Evolutionary conservation across 257 asterid genomes (phyloP), one percentile per base, ranked within the genome.

Genomic region (Gentiana straminea): DNA sequence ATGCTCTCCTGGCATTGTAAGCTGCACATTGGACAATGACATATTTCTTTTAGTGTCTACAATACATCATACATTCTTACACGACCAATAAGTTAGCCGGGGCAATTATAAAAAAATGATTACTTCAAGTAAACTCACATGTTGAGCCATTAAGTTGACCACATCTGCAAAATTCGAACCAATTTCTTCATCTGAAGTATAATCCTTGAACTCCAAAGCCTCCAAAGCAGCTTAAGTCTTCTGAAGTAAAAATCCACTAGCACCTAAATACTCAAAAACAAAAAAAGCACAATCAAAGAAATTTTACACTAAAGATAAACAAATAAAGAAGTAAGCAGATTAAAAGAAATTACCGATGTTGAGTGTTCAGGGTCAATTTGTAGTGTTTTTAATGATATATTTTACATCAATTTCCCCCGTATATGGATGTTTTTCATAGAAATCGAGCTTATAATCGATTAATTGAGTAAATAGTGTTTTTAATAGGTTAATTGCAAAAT

Each of bases 81-180:
- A 24, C 24, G 24, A n/a, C 11, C 24, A 4, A 24, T 8, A 13
- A 32, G 15, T 4, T 33, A 46, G 3, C 36, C 43, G 1, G 2
- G 13, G 35, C 54, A 2, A 34, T 4, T 5, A 5, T 8, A 48
- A 0, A 13, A 45, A 53, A 58, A 43, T 49, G 44, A 50, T 51
- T 57, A 70, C 62, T 51, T 12, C 64, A 15, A 33, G 33, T 41
- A 52, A 72, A 71, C 95, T 81, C 70, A 92, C 98, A 58, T 92
- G 97, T 76, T 85, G 98, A 67, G 95, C 95, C 82, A 92, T 78
- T 73, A 87, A 97, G 52, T 93, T 67, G 61, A 92, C 84, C 69
- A 92, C 77, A 81, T 92, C 98, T 15, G 98, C 98, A 66, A 92
- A 81, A 79, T 80, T 77, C 11, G 98, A 92, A 59, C 95, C 94